These are phyloP conservation scores for Pyrenophora teres DNA, from an alignment of 2,329 filamentous ascomycete species.

Conservation along the genomic window DNA sequence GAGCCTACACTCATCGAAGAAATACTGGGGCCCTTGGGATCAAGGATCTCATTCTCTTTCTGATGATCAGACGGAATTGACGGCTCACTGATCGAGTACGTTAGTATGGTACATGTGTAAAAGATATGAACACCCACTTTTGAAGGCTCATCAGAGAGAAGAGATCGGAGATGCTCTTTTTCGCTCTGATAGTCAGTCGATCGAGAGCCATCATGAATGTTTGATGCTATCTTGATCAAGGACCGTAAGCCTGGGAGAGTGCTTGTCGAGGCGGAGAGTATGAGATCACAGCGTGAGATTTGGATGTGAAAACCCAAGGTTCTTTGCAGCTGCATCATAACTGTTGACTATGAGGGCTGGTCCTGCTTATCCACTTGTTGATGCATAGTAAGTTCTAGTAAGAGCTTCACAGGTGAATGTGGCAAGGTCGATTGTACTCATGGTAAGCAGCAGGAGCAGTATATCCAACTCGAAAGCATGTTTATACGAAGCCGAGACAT, in stretches of 20 bases:
- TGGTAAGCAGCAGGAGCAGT: no score
- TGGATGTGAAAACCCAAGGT: not conserved
- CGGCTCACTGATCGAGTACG: not conserved
- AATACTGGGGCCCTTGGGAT: conserved; percentile 23
- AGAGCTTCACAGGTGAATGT: not conserved
- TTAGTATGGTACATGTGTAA: conserved; percentile 3
- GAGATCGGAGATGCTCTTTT: conserved; percentile 39
- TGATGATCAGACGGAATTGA: not conserved
- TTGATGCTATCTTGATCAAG: conserved; percentile 10
- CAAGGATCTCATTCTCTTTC: conserved; percentile 14
- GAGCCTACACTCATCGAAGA: not conserved
- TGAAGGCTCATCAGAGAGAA: conserved; percentile 18
- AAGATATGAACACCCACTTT: not conserved
- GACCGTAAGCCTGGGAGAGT: not conserved
- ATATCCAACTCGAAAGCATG: no score
- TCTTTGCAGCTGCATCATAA: conserved; percentile 10
- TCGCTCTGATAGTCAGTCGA: conserved; percentile 33
- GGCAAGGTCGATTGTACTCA: not conserved
- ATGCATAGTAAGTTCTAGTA: conserved; percentile 2
- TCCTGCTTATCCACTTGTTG: conserved; percentile 5
- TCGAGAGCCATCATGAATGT: conserved; percentile 32
- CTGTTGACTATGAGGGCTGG: conserved; percentile 18
- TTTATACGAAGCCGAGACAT: no score
- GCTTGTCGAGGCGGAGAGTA: not conserved
- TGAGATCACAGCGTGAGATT: not conserved